A percentile compares a stretch with the other conserved stretches of the same genome.
These are phyloP conservation scores for Leccinellum albellum DNA, from an alignment of 768 basidiomycete species.

Conservation along the genomic window DNA sequence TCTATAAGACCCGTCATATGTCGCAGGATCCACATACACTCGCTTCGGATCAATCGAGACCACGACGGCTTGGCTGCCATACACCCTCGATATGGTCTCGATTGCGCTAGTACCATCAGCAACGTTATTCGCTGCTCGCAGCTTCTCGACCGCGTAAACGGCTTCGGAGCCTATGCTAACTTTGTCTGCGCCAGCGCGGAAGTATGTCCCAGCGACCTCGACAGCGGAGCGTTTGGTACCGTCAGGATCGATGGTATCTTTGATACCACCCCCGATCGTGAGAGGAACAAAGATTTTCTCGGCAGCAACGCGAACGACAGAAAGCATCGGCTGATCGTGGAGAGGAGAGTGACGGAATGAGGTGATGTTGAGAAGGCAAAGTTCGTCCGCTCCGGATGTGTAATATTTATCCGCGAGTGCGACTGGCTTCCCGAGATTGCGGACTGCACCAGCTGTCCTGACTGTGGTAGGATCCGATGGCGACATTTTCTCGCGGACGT, in stretches of 20 bases:
- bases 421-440: conserved; percentile 97
- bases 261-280: conserved; percentile 97
- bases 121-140: conserved; percentile 48
- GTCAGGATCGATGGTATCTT: conserved; percentile 93
- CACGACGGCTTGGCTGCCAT: conserved; percentile 96
- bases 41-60: conserved; percentile 94
- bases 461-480: conserved; percentile 31
- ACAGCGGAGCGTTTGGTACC: conserved; percentile 82
- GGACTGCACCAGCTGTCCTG: conserved; percentile 69
- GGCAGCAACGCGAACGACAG: conserved; percentile 87
- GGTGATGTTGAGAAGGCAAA: conserved; percentile 98
- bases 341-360: conserved; percentile 97
- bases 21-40: conserved; percentile 65
- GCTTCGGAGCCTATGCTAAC: conserved; percentile 97
- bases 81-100: conserved; percentile 84
- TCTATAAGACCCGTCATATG: conserved; percentile 67
- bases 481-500: conserved; percentile 91
- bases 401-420: conserved; percentile 86
- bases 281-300: conserved; percentile 93
- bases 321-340: conserved; percentile 96
- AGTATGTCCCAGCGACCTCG: conserved; percentile 94
- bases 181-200: conserved; percentile 97
- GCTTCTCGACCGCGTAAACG: conserved; percentile 86
- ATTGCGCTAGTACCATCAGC: conserved; percentile 81
- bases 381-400: conserved; percentile 85